Evolutionary conservation across 2,329 filamentous ascomycete genomes (phyloP).

Genomic region (Immersiporthe knoxdaviesiana): DNA sequence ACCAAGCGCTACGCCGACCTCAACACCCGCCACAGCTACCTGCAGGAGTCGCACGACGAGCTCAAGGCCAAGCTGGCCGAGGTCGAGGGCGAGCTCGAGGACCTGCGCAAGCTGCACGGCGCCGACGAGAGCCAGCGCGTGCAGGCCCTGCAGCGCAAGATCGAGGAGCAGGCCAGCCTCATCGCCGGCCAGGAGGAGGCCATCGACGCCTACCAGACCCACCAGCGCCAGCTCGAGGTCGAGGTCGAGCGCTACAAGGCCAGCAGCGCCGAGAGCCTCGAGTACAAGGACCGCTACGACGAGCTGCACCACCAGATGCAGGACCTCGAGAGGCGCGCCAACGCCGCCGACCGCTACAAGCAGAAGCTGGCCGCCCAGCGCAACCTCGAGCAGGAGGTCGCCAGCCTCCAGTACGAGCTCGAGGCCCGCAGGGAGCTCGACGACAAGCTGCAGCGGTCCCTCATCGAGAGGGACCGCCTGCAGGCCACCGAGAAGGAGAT

Average conservation of each 20-base stretch:
- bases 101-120: slow-evolving; percentile 54
- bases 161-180: slow-evolving; percentile 70
- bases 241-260: slow-evolving; percentile 53
- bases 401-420: slow-evolving; percentile 58
- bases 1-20: slow-evolving; percentile 63
- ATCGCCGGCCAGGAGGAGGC: slow-evolving; percentile 73
- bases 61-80: slow-evolving; percentile 65
- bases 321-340: slow-evolving; percentile 64
- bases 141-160: slow-evolving; percentile 57
- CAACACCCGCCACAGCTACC: slow-evolving; percentile 61
- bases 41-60: slow-evolving; percentile 67
- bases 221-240: slow-evolving; percentile 50
- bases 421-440: slow-evolving; percentile 46
- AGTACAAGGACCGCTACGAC: slow-evolving; percentile 61
- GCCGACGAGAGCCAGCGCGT: slow-evolving; percentile 56
- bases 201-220: slow-evolving; percentile 55
- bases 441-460: slow-evolving; percentile 36
- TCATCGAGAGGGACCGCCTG: slow-evolving; percentile 39
- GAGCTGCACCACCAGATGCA: slow-evolving; percentile 63
- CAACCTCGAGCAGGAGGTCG: slow-evolving; percentile 58
- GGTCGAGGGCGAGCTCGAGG: slow-evolving; percentile 56
- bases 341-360: slow-evolving; percentile 64
- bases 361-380: slow-evolving; percentile 64
- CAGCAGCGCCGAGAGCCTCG: slow-evolving; percentile 52
- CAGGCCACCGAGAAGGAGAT: slow-evolving; percentile 36